These are phyloP conservation scores for Xylaria multiplex DNA, from an alignment of 2,329 filamentous ascomycete species.

Conservation along the genomic window DNA sequence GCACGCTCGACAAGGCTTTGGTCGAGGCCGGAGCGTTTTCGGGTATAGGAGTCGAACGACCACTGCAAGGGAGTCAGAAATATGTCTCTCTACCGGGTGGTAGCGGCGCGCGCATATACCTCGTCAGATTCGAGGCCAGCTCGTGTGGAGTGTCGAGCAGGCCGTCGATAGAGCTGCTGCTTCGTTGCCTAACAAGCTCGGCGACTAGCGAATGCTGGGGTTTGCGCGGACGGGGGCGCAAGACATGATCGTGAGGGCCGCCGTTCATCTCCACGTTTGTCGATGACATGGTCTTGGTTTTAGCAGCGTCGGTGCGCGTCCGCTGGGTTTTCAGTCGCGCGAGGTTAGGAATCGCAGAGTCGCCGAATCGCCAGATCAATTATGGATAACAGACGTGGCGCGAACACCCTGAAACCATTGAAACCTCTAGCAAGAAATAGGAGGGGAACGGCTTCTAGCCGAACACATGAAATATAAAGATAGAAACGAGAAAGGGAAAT, in stretches of 20 bases:
- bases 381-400: slow-evolving; percentile 1
- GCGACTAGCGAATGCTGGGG: slow-evolving; percentile 60
- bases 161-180: slow-evolving; percentile 52
- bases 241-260: slow-evolving; percentile 53
- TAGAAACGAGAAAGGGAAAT: not conserved
- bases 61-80: slow-evolving; percentile 60
- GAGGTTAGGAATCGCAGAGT: not conserved
- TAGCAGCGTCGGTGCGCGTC: slow-evolving; percentile 13
- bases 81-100: slow-evolving; percentile 22
- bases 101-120: slow-evolving; percentile 48
- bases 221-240: slow-evolving; percentile 63
- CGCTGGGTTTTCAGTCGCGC: not conserved
- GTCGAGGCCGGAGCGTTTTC: slow-evolving; percentile 93
- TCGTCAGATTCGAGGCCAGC: slow-evolving; percentile 56
- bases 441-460: not conserved
- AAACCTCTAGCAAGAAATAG: slow-evolving; percentile 14
- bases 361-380: slow-evolving; percentile 3
- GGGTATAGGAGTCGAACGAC: slow-evolving; percentile 83
- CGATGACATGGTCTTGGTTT: slow-evolving; percentile 40
- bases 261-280: slow-evolving; percentile 43
- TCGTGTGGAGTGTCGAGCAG: slow-evolving; percentile 52
- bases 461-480: not conserved
- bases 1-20: slow-evolving; percentile 83
- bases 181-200: slow-evolving; percentile 56
- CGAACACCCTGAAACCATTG: slow-evolving; percentile 4